Conservation (phyloP, 768 basidiomycete genomes). For the Kwoniella dejecticola region DNA sequence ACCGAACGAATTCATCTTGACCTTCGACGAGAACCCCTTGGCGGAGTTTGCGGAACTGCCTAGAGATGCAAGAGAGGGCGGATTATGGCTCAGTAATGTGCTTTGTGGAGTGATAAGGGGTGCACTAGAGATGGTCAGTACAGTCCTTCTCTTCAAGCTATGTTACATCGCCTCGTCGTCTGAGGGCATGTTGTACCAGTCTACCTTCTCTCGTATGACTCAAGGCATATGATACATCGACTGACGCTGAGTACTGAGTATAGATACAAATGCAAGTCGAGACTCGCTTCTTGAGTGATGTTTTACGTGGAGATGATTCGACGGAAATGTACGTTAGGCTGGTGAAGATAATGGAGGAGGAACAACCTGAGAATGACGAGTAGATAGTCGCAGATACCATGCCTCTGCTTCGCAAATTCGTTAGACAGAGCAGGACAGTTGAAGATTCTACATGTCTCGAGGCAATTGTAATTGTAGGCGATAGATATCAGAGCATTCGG, state of each 20-base stretch:
- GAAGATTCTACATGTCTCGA: too few species aligned
- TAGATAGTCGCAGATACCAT: too few species aligned
- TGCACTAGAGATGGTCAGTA: constrained; percentile 85
- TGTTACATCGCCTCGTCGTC: too few species aligned
- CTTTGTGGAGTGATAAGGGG: constrained; percentile 91
- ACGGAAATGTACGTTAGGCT: constrained; percentile 91
- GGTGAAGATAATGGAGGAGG: constrained; percentile 91
- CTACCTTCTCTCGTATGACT: too few species aligned
- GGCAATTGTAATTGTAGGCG: too few species aligned
- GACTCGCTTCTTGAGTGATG: constrained; percentile 83
- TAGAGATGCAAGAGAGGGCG: constrained; percentile 81
- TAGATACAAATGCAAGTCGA: constrained; percentile 97
- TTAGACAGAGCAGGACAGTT: too few species aligned
- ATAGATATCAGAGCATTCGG: too few species aligned
- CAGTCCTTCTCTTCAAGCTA: background rate
- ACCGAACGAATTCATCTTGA: constrained; percentile 68
- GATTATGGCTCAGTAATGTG: constrained; percentile 95
- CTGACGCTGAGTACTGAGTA: too few species aligned
- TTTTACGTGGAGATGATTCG: constrained; percentile 85
- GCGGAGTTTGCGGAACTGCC: constrained; percentile 97
- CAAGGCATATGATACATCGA: too few species aligned
- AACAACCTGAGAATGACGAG: constrained; percentile 90
- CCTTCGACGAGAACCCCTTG: constrained; percentile 92
- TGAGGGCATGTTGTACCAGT: too few species aligned
- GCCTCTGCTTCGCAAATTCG: too few species aligned